phyloP scores from a whole-genome alignment of 2,329 filamentous ascomycete species.

The Ustulina deusta region DNA sequence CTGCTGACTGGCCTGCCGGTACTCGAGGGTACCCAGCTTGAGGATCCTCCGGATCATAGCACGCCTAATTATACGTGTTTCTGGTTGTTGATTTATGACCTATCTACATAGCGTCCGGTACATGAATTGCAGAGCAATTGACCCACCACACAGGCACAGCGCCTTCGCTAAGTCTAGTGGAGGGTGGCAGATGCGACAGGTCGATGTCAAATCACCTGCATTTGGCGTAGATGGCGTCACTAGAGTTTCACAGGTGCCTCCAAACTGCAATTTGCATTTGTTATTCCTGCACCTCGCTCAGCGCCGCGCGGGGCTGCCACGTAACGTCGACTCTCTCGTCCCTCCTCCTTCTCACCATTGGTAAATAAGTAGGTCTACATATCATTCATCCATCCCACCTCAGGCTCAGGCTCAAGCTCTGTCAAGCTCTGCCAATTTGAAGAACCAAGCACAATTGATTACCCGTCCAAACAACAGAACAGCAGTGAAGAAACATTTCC shows the following conservation, averaged over 20 bases:
- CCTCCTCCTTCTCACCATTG: not conserved
- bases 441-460: not conserved
- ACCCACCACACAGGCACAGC: not conserved
- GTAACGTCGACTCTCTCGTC: not conserved
- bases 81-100: too few species aligned
- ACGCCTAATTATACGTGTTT: not conserved
- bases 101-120: not conserved
- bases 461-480: not conserved
- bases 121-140: not conserved
- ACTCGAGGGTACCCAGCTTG: too few species aligned
- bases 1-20: not conserved
- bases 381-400: constrained; percentile 13
- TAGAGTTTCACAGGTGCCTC: constrained; percentile 22
- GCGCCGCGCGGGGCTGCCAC: constrained; percentile 8
- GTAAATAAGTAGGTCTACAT: not conserved
- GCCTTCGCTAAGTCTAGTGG: too few species aligned
- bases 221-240: constrained; percentile 39
- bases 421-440: not conserved
- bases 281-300: constrained; percentile 4
- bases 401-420: constrained; percentile 5
- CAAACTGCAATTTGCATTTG: constrained; percentile 12
- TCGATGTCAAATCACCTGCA: constrained; percentile 39
- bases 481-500: not conserved
- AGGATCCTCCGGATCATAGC: not conserved
- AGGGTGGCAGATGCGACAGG: too few species aligned